Percentiles rank a stretch among this genome's conserved stretches.
Conservation (phyloP, 371 early-diverging fungal species). For the Smittium culicis region DNA sequence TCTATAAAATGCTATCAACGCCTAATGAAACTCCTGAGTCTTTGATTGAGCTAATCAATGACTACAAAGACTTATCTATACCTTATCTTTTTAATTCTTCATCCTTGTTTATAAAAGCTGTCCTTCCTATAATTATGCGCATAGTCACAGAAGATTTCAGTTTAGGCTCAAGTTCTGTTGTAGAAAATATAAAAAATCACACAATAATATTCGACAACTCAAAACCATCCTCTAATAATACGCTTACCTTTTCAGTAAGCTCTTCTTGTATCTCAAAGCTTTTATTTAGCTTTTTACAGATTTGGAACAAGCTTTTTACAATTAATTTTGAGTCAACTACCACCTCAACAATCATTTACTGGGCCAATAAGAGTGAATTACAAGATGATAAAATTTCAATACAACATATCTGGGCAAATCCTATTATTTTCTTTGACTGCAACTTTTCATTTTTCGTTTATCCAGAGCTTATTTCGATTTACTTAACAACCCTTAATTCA, state of each 20-base stretch:
- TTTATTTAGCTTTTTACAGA: conserved; percentile 15
- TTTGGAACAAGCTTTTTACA: conserved; percentile 30
- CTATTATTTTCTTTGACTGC: conserved; percentile 32
- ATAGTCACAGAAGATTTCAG: neutral
- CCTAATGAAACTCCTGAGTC: neutral
- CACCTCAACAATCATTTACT: conserved; percentile 26
- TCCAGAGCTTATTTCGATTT: conserved; percentile 27
- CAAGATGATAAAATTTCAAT: conserved; percentile 7
- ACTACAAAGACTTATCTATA: neutral
- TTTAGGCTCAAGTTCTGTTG: neutral
- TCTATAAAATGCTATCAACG: neutral
- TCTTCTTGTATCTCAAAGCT: neutral
- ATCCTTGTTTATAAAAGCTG: neutral
- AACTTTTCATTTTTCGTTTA: conserved; percentile 27
- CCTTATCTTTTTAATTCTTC: neutral
- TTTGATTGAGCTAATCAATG: neutral
- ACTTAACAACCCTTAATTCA: conserved; percentile 32
- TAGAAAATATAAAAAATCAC: neutral
- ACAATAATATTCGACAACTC: neutral
- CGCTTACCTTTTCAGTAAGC: neutral
- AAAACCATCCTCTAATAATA: neutral
- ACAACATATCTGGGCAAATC: conserved; percentile 36
- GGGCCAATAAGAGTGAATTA: conserved; percentile 10
- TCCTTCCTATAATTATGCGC: neutral
- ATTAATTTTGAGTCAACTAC: conserved; percentile 33